Percentiles rank a stretch among this genome's conserved stretches.
Conservation (phyloP, 1,284 basidiomycete genomes). For the Mycena sp. region DNA sequence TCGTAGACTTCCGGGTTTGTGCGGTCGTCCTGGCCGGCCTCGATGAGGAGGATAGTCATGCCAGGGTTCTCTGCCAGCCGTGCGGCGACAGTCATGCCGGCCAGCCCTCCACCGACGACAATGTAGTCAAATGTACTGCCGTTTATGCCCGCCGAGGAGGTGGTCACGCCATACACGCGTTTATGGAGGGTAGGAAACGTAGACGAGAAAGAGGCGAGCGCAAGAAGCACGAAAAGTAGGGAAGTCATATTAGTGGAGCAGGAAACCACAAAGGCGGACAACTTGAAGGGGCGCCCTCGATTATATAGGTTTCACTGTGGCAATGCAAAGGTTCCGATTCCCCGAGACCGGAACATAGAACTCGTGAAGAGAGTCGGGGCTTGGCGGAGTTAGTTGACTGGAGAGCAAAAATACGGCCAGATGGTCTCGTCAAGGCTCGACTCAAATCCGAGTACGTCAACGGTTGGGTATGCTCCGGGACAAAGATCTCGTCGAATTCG, state of each 20-base stretch:
- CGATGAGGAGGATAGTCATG: slow-evolving; percentile 64
- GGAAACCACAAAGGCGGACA: too few species aligned
- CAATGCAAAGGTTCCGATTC: too few species aligned
- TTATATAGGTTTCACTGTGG: too few species aligned
- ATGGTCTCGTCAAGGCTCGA: too few species aligned
- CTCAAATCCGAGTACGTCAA: too few species aligned
- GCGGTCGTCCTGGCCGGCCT: slow-evolving; percentile 64
- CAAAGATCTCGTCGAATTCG: too few species aligned
- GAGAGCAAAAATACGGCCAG: too few species aligned
- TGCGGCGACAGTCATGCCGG: slow-evolving; percentile 69
- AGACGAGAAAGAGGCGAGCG: slow-evolving; percentile 25
- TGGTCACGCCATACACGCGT: slow-evolving; percentile 48
- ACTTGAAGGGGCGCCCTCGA: too few species aligned
- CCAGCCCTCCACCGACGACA: slow-evolving; percentile 71
- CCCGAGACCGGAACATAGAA: too few species aligned
- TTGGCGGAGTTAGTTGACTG: too few species aligned
- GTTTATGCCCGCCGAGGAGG: slow-evolving; percentile 40
- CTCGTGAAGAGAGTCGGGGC: too few species aligned
- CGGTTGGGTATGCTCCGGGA: too few species aligned
- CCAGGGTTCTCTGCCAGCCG: slow-evolving; percentile 65
- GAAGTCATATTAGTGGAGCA: slow-evolving; percentile 11
- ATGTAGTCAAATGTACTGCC: slow-evolving; percentile 71
- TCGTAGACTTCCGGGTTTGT: slow-evolving; percentile 57
- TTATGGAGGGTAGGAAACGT: slow-evolving; percentile 39
- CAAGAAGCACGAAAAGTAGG: slow-evolving; percentile 21